Percentiles rank a stretch among this genome's conserved stretches.
These are phyloP conservation scores for Rhodamnia argentea DNA, from an alignment of 345 rosid genomes.

Conservation along the genomic window DNA sequence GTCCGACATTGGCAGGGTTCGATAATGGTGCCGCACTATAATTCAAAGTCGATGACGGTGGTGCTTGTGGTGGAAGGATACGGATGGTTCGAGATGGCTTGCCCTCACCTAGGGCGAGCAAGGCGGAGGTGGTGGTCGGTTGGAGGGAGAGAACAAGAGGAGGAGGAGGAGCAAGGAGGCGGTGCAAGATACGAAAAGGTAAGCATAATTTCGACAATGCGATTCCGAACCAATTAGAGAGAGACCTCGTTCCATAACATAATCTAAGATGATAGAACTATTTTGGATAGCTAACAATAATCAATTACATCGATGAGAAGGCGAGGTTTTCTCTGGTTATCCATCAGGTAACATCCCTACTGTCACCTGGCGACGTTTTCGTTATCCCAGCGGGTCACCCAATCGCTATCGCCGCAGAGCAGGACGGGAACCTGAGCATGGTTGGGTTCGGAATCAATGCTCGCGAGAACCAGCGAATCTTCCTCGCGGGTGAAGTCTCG, in stretches of 20 bases:
- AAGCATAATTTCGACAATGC: not conserved
- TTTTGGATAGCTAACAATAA: not conserved
- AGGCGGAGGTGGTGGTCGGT: not conserved
- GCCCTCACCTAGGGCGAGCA: slow-evolving; percentile 22
- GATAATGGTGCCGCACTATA: slow-evolving; percentile 35
- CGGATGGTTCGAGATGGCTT: slow-evolving; percentile 40
- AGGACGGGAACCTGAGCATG: slow-evolving; percentile 8
- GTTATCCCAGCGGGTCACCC: slow-evolving; percentile 46
- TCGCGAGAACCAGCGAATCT: slow-evolving; percentile 19
- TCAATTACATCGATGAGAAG: not conserved
- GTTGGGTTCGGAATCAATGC: slow-evolving; percentile 38
- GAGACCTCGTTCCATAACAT: not conserved
- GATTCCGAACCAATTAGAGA: not conserved
- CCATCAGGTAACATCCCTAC: not conserved
- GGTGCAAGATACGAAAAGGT: slow-evolving; percentile 10
- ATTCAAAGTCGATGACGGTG: slow-evolving; percentile 17
- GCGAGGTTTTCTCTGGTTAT: not conserved
- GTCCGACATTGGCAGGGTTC: slow-evolving; percentile 11
- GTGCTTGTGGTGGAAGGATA: slow-evolving; percentile 28
- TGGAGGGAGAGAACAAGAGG: slow-evolving; percentile 3
- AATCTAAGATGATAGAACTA: not conserved
- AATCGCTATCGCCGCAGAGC: slow-evolving; percentile 11
- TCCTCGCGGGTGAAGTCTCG: slow-evolving; percentile 31
- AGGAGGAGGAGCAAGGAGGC: not conserved
- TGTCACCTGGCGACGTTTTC: slow-evolving; percentile 33